Evolutionary conservation across 2,329 filamentous ascomycete genomes (phyloP), one percentile per base, ranked within the genome.

Genomic region (Dactylellina drechsleri): DNA sequence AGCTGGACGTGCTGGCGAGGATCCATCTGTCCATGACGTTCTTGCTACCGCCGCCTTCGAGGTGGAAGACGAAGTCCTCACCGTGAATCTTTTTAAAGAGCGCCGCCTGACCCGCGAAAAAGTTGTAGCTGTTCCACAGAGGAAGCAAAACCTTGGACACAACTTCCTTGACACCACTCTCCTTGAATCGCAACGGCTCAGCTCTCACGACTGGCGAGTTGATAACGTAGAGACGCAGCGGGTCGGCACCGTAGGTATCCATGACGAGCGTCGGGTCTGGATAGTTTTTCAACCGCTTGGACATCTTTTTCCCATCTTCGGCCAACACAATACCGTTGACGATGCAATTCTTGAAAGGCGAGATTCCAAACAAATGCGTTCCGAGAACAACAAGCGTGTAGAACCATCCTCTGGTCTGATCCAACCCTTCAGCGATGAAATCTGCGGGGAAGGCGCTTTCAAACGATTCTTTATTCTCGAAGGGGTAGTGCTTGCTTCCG

Each of bases 21-120:
- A 98, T 95, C 94, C 94, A 98, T 76, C 90, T 88, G 81, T 98
- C 94, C 91, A 98, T 96, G 71, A 97, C 92, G 79, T 97, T 98
- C 82, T 95, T 94, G 10, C 86, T 88, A 74, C 89, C 86, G 82
- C 92, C 91, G 75, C 90, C 88, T 76, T 87, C 86, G 2, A 92
- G 90, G 79, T 96, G 89, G 82, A 93, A 97, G 64, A 88, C 82
- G 80, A 90, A 97, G 78, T 95, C 89, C 23, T 92, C 85, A 56
- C 88, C 86, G 73, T 91, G 89, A 18, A 91, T 87, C 86, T 97
- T 97, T 86, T 96, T 96, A 77, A 96, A 84, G 8, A 97, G 85
- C 41, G 89, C 85, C 8, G 93, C 91, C 82, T 97, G 94, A 47
- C 92, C 92, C 77, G 93, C 91, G 78, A 97, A 97, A 85, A 98